phyloP scores from a whole-genome alignment of 129 eudicot species.

The Ambrosia trifida region DNA sequence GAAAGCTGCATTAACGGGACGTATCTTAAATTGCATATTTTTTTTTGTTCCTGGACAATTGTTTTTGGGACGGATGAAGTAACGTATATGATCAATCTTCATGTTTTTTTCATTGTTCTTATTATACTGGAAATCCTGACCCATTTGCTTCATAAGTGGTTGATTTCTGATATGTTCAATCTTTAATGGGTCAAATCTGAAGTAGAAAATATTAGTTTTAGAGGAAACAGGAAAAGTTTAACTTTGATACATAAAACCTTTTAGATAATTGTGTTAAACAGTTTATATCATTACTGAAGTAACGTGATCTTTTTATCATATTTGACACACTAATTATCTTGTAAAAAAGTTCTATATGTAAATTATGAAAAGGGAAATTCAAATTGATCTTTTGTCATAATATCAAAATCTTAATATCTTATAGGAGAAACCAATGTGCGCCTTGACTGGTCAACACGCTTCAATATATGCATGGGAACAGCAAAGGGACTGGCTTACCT shows the following conservation, averaged over 20 bases:
- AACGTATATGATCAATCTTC: background rate
- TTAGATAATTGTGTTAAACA: no score
- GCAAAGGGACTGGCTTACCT: constrained; percentile 65
- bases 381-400: background rate
- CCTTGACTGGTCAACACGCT: constrained; percentile 58
- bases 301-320: background rate
- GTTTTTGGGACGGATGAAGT: background rate
- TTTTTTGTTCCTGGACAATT: background rate
- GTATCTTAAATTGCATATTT: background rate
- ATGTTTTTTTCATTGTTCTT: constrained; percentile 9
- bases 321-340: background rate
- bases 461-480: constrained; percentile 61
- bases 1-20: background rate
- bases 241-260: no score
- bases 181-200: background rate
- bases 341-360: background rate
- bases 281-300: background rate
- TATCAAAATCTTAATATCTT: constrained; percentile 3
- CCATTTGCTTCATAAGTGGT: background rate
- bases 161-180: no score
- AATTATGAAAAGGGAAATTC: background rate
- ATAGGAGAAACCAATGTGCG: constrained; percentile 39
- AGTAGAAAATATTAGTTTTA: background rate
- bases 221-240: background rate
- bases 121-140: constrained; percentile 1